Evolutionary conservation across 208 protist genomes (phyloP).

Genomic region (Acanthamoeba healyi): DNA sequence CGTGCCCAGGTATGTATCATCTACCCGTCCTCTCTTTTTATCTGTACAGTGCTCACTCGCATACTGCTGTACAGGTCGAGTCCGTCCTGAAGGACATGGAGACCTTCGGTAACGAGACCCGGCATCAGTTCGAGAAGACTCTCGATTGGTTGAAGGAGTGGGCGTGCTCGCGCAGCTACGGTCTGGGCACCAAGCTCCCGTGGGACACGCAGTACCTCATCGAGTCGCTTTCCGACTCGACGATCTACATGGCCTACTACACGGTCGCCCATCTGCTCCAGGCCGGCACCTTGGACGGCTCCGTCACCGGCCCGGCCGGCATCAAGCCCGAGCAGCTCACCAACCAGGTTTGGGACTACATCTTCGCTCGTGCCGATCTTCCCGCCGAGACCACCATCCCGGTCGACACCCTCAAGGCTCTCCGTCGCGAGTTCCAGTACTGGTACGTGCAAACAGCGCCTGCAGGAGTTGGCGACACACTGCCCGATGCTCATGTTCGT

Average conservation of each 20-base stretch:
- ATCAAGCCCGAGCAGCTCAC: conserved; percentile 96
- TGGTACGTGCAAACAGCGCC: conserved; percentile 90
- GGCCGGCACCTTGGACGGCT: conserved; percentile 86
- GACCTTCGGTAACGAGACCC: conserved; percentile 94
- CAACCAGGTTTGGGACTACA: conserved; percentile 95
- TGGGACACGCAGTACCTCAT: conserved; percentile 97
- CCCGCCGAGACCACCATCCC: conserved; percentile 87
- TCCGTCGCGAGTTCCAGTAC: conserved; percentile 98
- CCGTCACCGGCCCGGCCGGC: conserved; percentile 89
- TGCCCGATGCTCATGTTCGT: no score
- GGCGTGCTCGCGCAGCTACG: conserved; percentile 99
- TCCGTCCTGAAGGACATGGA: conserved; percentile 90
- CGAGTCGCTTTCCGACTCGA: conserved; percentile 99
- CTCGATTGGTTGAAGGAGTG: conserved; percentile 99
- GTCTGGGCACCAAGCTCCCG: conserved; percentile 98
- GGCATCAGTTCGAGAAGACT: conserved; percentile 94
- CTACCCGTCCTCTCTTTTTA: not conserved
- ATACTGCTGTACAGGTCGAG: not conserved
- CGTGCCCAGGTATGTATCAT: conserved; percentile 79
- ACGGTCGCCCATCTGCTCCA: conserved; percentile 99
- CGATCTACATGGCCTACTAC: conserved; percentile 99
- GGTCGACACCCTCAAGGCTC: conserved; percentile 87
- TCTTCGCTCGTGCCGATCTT: conserved; percentile 93
- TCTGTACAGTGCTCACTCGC: not conserved
- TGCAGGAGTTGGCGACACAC: no score